phyloP scores from a whole-genome alignment of 2,329 filamentous ascomycete species.

The Trichoderma gracile region DNA sequence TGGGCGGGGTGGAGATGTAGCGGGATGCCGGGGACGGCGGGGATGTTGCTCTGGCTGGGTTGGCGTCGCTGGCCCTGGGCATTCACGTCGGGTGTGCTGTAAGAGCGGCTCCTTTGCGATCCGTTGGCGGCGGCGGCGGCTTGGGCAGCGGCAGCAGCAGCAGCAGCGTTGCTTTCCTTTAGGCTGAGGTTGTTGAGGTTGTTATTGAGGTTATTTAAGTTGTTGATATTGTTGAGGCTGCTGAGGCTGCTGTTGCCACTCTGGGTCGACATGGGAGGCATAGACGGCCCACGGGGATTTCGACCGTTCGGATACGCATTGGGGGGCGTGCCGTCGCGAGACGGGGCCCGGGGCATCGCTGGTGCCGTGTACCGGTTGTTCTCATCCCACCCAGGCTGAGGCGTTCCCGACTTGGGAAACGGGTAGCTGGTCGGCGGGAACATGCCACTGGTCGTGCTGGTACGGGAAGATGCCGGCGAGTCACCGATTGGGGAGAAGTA shows the following conservation, averaged over 20 bases:
- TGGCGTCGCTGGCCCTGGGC: conserved; percentile 61
- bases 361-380: conserved; percentile 85
- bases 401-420: conserved; percentile 70
- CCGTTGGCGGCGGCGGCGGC: conserved; percentile 33
- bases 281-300: conserved; percentile 72
- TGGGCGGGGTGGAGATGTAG: conserved; percentile 64
- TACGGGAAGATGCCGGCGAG: conserved; percentile 73
- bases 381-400: conserved; percentile 70
- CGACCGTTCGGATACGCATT: conserved; percentile 66
- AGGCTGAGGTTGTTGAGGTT: no score
- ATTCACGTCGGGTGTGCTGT: conserved; percentile 94
- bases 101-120: conserved; percentile 79
- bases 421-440: conserved; percentile 60
- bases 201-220: neutral
- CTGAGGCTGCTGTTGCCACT: conserved; percentile 49
- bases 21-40: conserved; percentile 75
- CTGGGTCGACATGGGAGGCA: conserved; percentile 68
- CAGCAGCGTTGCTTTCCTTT: neutral
- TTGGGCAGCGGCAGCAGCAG: neutral
- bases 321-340: conserved; percentile 69
- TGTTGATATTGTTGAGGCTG: conserved; percentile 35
- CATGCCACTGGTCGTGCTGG: conserved; percentile 73
- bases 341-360: conserved; percentile 78
- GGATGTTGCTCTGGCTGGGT: conserved; percentile 58
- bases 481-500: conserved; percentile 91